Evolutionary conservation across 805 yeast species (phyloP).

Genomic region (Hanseniaspora mollemarum): DNA sequence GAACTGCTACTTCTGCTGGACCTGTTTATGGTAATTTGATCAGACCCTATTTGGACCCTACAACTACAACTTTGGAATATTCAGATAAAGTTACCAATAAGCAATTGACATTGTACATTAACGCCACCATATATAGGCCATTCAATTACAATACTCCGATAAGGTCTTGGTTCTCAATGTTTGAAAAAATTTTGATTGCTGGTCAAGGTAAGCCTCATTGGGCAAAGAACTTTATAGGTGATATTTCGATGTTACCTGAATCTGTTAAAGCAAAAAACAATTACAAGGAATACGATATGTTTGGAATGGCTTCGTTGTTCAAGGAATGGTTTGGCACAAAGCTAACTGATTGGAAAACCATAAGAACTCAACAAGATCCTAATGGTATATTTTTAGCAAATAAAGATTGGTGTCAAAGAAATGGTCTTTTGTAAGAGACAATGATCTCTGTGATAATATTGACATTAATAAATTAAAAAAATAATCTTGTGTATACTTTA

Average conservation of each 20-base stretch:
- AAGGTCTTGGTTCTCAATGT: constrained; percentile 68
- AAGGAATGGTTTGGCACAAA: constrained; percentile 72
- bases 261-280: constrained; percentile 31
- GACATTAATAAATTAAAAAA: neutral
- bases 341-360: constrained; percentile 45
- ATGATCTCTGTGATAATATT: too few species aligned
- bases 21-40: constrained; percentile 75
- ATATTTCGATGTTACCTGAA: constrained; percentile 29
- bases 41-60: constrained; percentile 70
- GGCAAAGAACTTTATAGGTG: constrained; percentile 90
- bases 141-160: constrained; percentile 64
- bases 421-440: constrained; percentile 39
- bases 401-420: constrained; percentile 66
- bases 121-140: constrained; percentile 96
- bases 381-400: constrained; percentile 69
- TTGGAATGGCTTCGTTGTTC: constrained; percentile 62
- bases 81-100: constrained; percentile 45
- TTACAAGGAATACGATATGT: constrained; percentile 56
- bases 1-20: constrained; percentile 51
- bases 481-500: neutral
- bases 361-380: constrained; percentile 67
- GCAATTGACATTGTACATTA: constrained; percentile 73
- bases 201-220: constrained; percentile 95
- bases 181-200: constrained; percentile 63
- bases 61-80: constrained; percentile 52